Evolutionary conservation across 2,329 filamentous ascomycete genomes (phyloP).

Genomic region (Fusarium bulbicola): DNA sequence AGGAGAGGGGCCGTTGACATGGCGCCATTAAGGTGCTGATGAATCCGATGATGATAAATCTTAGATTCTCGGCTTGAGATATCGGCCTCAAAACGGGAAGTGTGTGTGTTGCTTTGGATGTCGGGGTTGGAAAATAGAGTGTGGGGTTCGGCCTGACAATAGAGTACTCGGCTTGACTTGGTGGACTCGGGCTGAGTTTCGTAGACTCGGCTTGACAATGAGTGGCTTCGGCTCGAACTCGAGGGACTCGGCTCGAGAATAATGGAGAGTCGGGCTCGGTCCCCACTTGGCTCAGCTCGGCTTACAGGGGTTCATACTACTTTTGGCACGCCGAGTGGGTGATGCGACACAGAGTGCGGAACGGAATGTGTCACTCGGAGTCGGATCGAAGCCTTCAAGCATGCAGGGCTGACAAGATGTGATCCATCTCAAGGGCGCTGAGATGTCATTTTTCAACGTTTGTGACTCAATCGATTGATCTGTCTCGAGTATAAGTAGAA

Average conservation of each 20-base stretch:
- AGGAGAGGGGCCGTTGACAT: slow-evolving; percentile 34
- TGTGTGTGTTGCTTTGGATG: background rate
- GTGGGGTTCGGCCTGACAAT: background rate
- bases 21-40: slow-evolving; percentile 5
- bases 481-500: slow-evolving; percentile 30
- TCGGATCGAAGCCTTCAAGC: background rate
- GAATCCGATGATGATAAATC: slow-evolving; percentile 17
- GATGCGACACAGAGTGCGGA: background rate
- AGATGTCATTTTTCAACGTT: background rate
- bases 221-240: background rate
- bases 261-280: background rate
- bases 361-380: slow-evolving; percentile 33
- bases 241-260: background rate
- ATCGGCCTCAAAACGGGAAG: background rate
- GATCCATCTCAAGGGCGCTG: slow-evolving; percentile 26
- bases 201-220: background rate
- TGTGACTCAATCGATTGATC: slow-evolving; percentile 30
- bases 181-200: slow-evolving; percentile 4
- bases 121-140: background rate
- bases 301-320: slow-evolving; percentile 18
- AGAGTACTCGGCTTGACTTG: slow-evolving; percentile 8
- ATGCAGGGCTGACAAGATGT: slow-evolving; percentile 32
- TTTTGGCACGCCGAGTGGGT: slow-evolving; percentile 10
- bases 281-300: slow-evolving; percentile 30
- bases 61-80: slow-evolving; percentile 12